phyloP scores from a whole-genome alignment of 2,329 filamentous ascomycete genomes.

The Neonectria magnoliae region DNA sequence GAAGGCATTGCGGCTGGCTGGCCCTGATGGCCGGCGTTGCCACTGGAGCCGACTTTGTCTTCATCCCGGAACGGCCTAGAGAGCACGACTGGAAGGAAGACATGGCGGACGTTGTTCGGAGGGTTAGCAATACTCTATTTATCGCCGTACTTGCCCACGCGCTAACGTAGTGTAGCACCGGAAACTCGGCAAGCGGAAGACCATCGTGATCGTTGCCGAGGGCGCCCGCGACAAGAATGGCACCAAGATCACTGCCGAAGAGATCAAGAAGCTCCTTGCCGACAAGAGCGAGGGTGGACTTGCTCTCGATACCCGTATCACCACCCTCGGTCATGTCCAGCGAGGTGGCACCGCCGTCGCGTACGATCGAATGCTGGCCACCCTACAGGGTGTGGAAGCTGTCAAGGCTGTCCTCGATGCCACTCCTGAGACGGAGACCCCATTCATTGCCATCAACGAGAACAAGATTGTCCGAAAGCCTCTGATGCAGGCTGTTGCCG shows the following conservation, averaged over 20 bases:
- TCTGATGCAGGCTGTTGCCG: constrained; percentile 85
- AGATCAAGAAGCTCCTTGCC: constrained; percentile 90
- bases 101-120: constrained; percentile 81
- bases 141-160: neutral
- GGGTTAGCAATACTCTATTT: constrained; percentile 59
- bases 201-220: constrained; percentile 97
- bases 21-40: constrained; percentile 96
- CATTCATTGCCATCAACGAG: constrained; percentile 95
- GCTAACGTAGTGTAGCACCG: constrained; percentile 71
- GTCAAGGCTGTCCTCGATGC: constrained; percentile 92
- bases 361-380: constrained; percentile 93
- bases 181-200: constrained; percentile 90
- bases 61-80: constrained; percentile 94
- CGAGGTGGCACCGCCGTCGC: constrained; percentile 91
- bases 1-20: constrained; percentile 96
- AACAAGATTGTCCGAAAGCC: constrained; percentile 96
- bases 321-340: constrained; percentile 96
- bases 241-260: constrained; percentile 81
- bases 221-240: constrained; percentile 88
- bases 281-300: constrained; percentile 72
- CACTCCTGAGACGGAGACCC: constrained; percentile 87
- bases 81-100: constrained; percentile 87
- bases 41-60: constrained; percentile 95
- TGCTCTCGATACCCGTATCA: constrained; percentile 90
- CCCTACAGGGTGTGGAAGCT: constrained; percentile 92